These are phyloP conservation scores for Colletotrichum tropicicola DNA, from an alignment of 2,329 filamentous ascomycete genomes.

Conservation along the genomic window DNA sequence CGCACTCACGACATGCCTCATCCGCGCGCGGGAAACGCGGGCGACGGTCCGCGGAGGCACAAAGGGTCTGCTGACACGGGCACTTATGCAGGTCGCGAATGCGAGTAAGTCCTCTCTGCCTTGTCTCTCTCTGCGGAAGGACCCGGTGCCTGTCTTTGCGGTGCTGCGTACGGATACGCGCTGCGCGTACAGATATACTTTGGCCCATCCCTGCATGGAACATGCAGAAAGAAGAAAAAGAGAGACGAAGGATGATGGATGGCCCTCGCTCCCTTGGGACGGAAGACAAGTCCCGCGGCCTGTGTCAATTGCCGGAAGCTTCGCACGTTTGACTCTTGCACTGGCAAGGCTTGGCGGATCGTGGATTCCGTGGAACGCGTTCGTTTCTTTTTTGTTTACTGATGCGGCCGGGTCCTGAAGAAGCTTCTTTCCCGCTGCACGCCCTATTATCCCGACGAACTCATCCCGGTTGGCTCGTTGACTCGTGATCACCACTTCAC, in stretches of 20 bases:
- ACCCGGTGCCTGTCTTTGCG: too few relatives aligned
- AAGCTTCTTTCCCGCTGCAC: neutral
- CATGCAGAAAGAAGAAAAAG: too few relatives aligned
- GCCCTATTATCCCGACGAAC: neutral
- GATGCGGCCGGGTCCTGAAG: too few relatives aligned
- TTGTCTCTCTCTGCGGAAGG: too few relatives aligned
- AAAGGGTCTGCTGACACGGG: neutral
- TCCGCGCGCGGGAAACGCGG: neutral
- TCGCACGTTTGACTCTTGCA: neutral
- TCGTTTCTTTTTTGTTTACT: neutral
- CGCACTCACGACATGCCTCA: neutral
- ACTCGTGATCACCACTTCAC: too few relatives aligned
- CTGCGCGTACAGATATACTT: too few relatives aligned
- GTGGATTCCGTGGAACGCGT: neutral
- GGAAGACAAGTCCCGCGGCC: neutral
- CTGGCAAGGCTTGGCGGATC: neutral
- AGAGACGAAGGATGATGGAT: too few relatives aligned
- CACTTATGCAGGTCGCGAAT: constrained; percentile 1
- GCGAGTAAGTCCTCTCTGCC: too few relatives aligned
- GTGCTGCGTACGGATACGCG: too few relatives aligned
- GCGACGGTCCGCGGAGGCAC: neutral
- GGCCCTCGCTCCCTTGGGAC: too few relatives aligned
- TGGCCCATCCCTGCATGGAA: too few relatives aligned
- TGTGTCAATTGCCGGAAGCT: neutral
- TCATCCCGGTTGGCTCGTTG: neutral